Evolutionary conservation across 2,329 filamentous ascomycete genomes (phyloP), one percentile per base, ranked within the genome.

Genomic region (Sclerotinia glacialis): DNA sequence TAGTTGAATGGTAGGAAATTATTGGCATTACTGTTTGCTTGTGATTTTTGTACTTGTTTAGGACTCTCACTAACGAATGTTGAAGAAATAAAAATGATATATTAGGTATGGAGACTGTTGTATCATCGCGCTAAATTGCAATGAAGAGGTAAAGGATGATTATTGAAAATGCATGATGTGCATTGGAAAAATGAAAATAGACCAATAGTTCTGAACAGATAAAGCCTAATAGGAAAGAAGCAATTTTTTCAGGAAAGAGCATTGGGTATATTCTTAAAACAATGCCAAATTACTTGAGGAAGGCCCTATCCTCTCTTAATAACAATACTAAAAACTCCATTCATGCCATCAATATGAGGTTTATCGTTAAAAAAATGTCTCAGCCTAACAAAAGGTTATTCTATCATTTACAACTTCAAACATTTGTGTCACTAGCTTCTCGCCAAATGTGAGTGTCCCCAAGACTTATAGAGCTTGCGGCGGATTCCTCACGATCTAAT

Each of bases 401-500:
- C 40, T 42, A 47, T 53, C 46, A 49, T 49, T 46, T 64, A 44
- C 26, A 50, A 21, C 16, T 23, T 12, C 68, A 77, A 68, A 76
- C 75, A 72, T 76, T 76, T 42, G 67, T 54, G 42, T 76, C 75
- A 14, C 72, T 73, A 60, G 74, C 74, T 52, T 81, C 78, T 65
- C 81, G 77, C 82, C 82, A 83, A 18, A 83, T 78, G 70, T 83
- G 81, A 14, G 81, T 83, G 71, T 83, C 82, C 5, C 82, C 82
- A 5, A 83, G 72, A 67, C 81, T 83, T 44, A 83, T 71, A 31
- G 79, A 79, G 68, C 80, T 83, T 50, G 79, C 75, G 28, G 77
- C 75, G 66, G 78, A 81, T 63, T 77, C 77, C 63, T 76, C 76
- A 44, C 70, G 68, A 42, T 67, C 50, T n/a, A 69, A 50, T 21